Conservation (phyloP, 1,284 basidiomycete genomes). For the Pseudozyma sp. region DNA sequence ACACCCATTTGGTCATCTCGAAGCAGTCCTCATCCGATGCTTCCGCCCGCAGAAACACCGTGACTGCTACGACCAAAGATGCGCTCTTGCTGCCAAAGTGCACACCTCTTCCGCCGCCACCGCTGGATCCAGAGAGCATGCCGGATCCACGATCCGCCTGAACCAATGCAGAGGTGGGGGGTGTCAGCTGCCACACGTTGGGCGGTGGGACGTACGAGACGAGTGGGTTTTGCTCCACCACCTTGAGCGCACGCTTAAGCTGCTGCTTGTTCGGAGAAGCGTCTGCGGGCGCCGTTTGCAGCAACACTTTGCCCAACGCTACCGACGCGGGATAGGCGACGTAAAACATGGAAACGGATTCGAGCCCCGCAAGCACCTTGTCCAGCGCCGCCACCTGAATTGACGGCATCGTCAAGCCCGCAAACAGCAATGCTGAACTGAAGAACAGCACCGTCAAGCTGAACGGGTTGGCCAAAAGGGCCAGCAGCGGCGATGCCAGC, state of each 20-base stretch:
- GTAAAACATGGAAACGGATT: constrained; percentile 65
- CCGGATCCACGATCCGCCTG: constrained; percentile 40
- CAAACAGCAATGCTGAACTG: constrained; percentile 50
- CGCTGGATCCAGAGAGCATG: constrained; percentile 28
- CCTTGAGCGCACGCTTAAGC: constrained; percentile 49
- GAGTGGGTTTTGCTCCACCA: constrained; percentile 60
- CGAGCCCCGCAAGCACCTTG: constrained; percentile 65
- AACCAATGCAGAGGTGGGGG: constrained; percentile 55
- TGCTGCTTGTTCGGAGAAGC: constrained; percentile 36
- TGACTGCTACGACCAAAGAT: constrained; percentile 59
- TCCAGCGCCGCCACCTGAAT: constrained; percentile 65
- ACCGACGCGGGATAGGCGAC: constrained; percentile 60
- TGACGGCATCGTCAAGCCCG: constrained; percentile 57
- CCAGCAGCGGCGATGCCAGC: constrained; percentile 47
- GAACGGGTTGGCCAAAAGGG: constrained; percentile 65
- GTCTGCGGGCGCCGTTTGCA: constrained; percentile 60
- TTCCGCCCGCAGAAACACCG: constrained; percentile 47
- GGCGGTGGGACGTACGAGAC: constrained; percentile 56
- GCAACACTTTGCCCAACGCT: constrained; percentile 62
- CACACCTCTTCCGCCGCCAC: constrained; percentile 19
- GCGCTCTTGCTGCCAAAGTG: constrained; percentile 57
- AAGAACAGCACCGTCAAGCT: constrained; percentile 66
- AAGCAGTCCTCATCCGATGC: constrained; percentile 57
- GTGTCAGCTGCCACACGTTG: constrained; percentile 66
- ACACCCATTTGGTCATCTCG: constrained; percentile 63